Percentiles rank a stretch among this genome's conserved stretches.
Evolutionary conservation across 805 yeast genomes (phyloP).

Genomic region (Starmerella khaoyaiensis): DNA sequence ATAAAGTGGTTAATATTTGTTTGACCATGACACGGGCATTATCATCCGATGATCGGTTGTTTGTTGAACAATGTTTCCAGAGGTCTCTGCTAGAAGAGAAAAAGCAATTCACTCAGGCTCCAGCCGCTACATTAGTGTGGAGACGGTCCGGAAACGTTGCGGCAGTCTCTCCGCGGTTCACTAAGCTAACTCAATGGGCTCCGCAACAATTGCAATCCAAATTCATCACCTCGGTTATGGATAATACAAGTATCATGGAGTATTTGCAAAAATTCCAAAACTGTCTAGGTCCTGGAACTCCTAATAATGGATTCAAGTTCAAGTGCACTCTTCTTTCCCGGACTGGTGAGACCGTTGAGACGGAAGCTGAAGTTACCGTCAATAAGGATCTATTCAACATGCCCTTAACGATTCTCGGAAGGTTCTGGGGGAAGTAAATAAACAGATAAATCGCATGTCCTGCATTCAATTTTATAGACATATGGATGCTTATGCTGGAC

Average conservation of each 20-base stretch:
- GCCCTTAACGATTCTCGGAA: slow-evolving; percentile 94
- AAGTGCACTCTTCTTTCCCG: slow-evolving; percentile 59
- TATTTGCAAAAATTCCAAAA: slow-evolving; percentile 75
- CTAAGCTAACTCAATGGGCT: slow-evolving; percentile 83
- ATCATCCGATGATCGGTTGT: slow-evolving; percentile 81
- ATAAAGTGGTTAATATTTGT: slow-evolving; percentile 81
- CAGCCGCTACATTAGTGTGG: slow-evolving; percentile 57
- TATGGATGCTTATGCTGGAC: too few relatives aligned
- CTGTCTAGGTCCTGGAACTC: slow-evolving; percentile 79
- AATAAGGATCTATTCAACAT: slow-evolving; percentile 92
- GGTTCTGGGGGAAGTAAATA: slow-evolving; percentile 41
- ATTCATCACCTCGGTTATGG: slow-evolving; percentile 54
- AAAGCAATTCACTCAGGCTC: slow-evolving; percentile 66
- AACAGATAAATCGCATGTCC: too few relatives aligned
- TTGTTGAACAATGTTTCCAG: slow-evolving; percentile 94
- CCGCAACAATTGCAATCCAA: slow-evolving; percentile 44
- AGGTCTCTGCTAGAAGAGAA: slow-evolving; percentile 81
- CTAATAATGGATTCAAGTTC: slow-evolving; percentile 71
- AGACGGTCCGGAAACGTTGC: slow-evolving; percentile 91
- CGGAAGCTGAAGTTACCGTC: slow-evolving; percentile 83
- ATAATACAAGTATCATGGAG: slow-evolving; percentile 72
- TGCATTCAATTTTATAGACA: too few relatives aligned
- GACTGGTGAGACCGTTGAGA: slow-evolving; percentile 36
- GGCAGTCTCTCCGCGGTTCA: slow-evolving; percentile 88
- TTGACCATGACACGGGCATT: slow-evolving; percentile 82